Conservation (phyloP, 2,329 filamentous ascomycete species). For the Clonostachys chloroleuca region DNA sequence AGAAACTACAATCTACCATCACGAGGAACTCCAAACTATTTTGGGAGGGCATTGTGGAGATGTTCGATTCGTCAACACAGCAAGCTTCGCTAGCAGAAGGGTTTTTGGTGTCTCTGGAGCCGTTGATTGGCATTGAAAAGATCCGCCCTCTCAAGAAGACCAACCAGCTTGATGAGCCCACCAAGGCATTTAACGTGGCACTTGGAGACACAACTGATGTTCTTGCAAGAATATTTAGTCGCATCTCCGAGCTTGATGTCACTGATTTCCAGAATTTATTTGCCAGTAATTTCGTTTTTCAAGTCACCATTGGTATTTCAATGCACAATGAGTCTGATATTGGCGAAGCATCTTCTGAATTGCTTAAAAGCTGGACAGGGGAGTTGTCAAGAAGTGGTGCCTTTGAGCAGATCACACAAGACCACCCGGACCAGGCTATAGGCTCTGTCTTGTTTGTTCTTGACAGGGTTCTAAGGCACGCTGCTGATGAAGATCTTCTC, state of each 20-base stretch:
- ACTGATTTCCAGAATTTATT: conserved; percentile 67
- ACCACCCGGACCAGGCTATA: conserved; percentile 32
- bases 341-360: conserved; percentile 73
- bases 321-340: conserved; percentile 77
- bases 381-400: conserved; percentile 45
- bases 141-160: conserved; percentile 54
- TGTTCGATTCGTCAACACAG: conserved; percentile 75
- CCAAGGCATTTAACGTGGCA: conserved; percentile 71
- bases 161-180: conserved; percentile 27
- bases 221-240: conserved; percentile 72
- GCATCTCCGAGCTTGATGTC: conserved; percentile 71
- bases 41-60: conserved; percentile 42
- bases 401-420: conserved; percentile 30
- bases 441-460: conserved; percentile 36
- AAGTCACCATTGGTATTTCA: conserved; percentile 72
- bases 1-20: conserved; percentile 61
- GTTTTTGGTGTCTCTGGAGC: conserved; percentile 66
- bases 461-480: conserved; percentile 19
- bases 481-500: not conserved
- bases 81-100: conserved; percentile 70
- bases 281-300: conserved; percentile 61
- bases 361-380: conserved; percentile 78
- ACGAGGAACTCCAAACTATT: conserved; percentile 57
- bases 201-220: conserved; percentile 51
- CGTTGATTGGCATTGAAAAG: conserved; percentile 71